These are phyloP conservation scores for Crithidia sp. DNA, from an alignment of 208 protist genomes.

Conservation along the genomic window DNA sequence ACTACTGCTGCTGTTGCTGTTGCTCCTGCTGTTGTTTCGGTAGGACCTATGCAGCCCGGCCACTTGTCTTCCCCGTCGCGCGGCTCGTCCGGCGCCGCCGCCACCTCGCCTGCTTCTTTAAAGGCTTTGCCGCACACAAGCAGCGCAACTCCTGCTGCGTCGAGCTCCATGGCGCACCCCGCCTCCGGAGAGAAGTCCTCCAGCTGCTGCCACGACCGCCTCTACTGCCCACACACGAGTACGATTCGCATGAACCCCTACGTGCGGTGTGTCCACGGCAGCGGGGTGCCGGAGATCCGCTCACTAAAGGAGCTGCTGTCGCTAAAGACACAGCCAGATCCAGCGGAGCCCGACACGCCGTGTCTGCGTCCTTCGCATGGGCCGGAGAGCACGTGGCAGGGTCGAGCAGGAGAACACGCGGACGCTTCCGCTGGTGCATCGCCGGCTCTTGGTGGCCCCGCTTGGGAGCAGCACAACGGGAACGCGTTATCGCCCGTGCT, in stretches of 20 bases:
- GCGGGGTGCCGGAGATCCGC: constrained; percentile 42
- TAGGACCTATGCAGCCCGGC: no score
- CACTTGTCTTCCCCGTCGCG: no score
- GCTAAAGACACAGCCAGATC: constrained; percentile 14
- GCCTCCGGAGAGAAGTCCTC: background rate
- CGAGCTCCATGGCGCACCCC: no score
- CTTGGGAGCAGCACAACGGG: background rate
- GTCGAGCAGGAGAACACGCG: background rate
- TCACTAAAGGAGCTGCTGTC: constrained; percentile 63
- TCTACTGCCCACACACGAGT: constrained; percentile 27
- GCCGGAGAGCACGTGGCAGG: constrained; percentile 10
- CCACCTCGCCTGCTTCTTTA: no score
- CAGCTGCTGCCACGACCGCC: constrained; percentile 2
- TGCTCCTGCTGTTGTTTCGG: no score
- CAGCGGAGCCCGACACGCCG: constrained; percentile 60
- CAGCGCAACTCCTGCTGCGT: no score
- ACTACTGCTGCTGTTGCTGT: no score
- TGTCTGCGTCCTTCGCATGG: constrained; percentile 38
- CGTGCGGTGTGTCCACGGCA: constrained; percentile 59
- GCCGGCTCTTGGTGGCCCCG: background rate
- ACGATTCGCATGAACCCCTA: constrained; percentile 60
- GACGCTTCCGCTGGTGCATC: background rate
- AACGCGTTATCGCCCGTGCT: constrained; percentile 27
- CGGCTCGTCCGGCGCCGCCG: no score
- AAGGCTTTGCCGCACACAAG: no score